Conservation (phyloP, 441 rosid genomes). For the Aquilaria agallochum region DNA sequence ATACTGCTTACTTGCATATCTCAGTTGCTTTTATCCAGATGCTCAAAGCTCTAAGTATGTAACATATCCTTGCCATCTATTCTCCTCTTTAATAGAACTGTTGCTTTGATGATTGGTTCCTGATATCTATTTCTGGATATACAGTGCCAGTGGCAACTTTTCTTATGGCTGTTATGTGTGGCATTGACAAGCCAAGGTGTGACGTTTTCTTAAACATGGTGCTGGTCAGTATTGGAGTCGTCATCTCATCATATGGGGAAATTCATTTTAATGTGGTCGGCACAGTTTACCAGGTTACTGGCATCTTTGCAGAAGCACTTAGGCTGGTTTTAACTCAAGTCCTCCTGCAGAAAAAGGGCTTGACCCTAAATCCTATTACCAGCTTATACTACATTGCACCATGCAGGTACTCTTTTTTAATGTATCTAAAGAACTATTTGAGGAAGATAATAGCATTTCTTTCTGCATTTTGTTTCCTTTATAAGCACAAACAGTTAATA, state of each 20-base stretch:
- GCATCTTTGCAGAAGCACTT: slow-evolving; percentile 99
- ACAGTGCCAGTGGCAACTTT: slow-evolving; percentile 99
- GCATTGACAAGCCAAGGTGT: slow-evolving; percentile 95
- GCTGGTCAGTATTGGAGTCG: slow-evolving; percentile 99
- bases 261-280: slow-evolving; percentile 96
- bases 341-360: slow-evolving; percentile 98
- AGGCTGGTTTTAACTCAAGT: slow-evolving; percentile 99
- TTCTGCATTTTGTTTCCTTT: too few species aligned
- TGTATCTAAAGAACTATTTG: neutral
- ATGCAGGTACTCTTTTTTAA: slow-evolving; percentile 65
- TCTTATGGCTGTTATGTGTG: slow-evolving; percentile 90
- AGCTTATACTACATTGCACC: slow-evolving; percentile 99
- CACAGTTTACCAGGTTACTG: slow-evolving; percentile 97
- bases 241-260: slow-evolving; percentile 97
- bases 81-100: neutral
- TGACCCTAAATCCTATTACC: slow-evolving; percentile 93
- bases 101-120: slow-evolving; percentile 15
- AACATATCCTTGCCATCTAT: neutral
- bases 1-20: slow-evolving; percentile 93
- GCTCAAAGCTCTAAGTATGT: slow-evolving; percentile 98
- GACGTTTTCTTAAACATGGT: slow-evolving; percentile 98
- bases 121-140: slow-evolving; percentile 27
- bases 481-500: too few species aligned
- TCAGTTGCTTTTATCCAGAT: slow-evolving; percentile 99
- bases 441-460: too few species aligned